phyloP scores from a whole-genome alignment of 257 asterid genomes.

The Capsicum baccatum region DNA sequence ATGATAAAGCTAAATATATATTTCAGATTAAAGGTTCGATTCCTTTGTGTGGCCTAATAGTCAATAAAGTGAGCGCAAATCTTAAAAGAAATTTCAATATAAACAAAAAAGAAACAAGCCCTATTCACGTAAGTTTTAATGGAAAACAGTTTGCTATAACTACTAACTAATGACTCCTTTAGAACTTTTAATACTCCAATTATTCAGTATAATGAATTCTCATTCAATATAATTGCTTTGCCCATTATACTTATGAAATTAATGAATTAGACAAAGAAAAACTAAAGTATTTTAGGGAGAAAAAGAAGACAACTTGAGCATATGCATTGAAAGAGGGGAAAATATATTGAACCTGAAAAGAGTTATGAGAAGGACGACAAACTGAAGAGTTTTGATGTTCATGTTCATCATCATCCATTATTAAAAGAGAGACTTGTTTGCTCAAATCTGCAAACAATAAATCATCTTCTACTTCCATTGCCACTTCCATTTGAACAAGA shows the following conservation, averaged over 20 bases:
- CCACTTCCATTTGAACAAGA: neutral
- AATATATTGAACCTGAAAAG: constrained; percentile 53
- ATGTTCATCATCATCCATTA: constrained; percentile 84
- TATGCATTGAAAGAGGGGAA: neutral
- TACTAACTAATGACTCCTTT: neutral
- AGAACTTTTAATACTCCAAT: neutral
- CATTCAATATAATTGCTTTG: neutral
- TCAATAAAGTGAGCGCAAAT: neutral
- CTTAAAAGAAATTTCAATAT: neutral
- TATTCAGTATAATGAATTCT: neutral
- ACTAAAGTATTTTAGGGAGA: neutral
- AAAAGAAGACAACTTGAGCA: neutral
- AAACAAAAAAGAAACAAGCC: neutral
- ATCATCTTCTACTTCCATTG: constrained; percentile 75
- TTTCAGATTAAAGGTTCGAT: neutral
- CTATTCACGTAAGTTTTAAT: no score
- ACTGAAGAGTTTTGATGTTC: constrained; percentile 40
- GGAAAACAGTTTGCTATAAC: neutral
- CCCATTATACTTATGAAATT: neutral
- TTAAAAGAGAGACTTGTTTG: constrained; percentile 75
- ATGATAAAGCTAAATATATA: no score
- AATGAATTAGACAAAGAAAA: neutral
- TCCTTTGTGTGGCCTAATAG: neutral
- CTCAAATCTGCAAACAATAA: constrained; percentile 82
- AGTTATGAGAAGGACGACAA: constrained; percentile 45